Base-by-base conservation (phyloP, 257 asterid genomes). In the Salvia hispanica region DNA sequence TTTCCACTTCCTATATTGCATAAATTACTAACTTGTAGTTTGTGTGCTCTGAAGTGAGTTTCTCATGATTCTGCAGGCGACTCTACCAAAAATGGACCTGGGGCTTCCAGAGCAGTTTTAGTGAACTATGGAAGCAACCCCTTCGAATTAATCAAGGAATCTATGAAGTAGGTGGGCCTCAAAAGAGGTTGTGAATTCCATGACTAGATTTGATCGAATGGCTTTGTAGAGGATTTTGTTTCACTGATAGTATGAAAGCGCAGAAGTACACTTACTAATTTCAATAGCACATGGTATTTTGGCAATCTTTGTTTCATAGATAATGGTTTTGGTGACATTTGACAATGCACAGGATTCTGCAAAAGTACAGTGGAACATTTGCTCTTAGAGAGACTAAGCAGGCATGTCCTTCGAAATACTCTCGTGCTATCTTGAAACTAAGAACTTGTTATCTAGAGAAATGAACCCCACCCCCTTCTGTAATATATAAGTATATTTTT, bases 101-200 rank as follows among this genome's bases (percentile, higher is more conserved):
- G 53, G 62, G 71, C 69, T 55, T 79, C 31, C 2, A 68, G 44
- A 54, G 82, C 86, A 15, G 80, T 82, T 67, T 79, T 76, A 13
- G 77, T 82, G 76, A 82, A 82, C 70, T 68, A 54, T 56, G 86
- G 84, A 40, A 52, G 69, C 51, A 76, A 79, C 74, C 86, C 86
- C 3, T 82, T 76, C 36, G 66, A 76, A n/a, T 58, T 82, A 76
- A 72, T 82, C 80, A 72, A 75, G 74, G 84, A 82, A 58, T 76
- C 86, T 63, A 82, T 82, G 84, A 82, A 73, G 86, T 82, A 79
- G 74, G 85, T 78, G 74, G 71, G 59, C 72, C 48, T 16, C 66
- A 51, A 37, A 64, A 59, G 62, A 33, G 68, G 55, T 67, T 67
- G 60, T 28, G 61, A 45, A 43, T 65, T 73, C 14, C 62, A 33